Evolutionary conservation across 176 grass and related monocot species (phyloP), one percentile per base, ranked within the genome.

Genomic region (Thalia dealbata): DNA sequence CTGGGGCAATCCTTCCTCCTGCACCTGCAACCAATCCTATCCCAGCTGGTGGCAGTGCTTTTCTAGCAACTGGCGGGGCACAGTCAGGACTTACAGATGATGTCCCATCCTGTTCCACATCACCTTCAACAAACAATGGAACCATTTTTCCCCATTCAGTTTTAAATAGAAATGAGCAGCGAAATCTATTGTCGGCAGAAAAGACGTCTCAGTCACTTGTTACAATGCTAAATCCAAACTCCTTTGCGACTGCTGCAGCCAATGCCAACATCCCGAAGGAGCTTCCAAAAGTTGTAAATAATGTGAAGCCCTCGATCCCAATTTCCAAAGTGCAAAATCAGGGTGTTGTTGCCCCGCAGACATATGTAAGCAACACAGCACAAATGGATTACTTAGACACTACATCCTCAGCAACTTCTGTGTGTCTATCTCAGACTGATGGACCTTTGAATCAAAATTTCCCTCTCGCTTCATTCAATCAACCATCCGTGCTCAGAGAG

Each of bases 11-110:
- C 30, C 84, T 71, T 75, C 81, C 83, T 73, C 46, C 51, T 1
- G 79, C 73, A 22, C 43, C 79, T 54, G 64, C 71, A 13, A 61
- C 75, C 35, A 88, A 81, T 75, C 50, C 79, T 22, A 59, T 89
- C 32, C 56, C 83, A 22, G 80, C 81, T 85, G 71, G 44, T 83
- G 83, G 86, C 72, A 83, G 78, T 35, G 28, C 77, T 48, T 62
- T 85, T 64, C 63, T 82, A 18, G 32, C 73, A 26, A 64, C 52
- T 0, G 83, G 75, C 42, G 87, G 83, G 52, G 68, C 95, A 83
- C 95, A 88, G 63, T 99, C 95, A 64, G 95, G 75, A 27, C 64
- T 99, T 79, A 85, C 87, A 27, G 95, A 99, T 54, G 90, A 99
- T 74, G 67, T 91, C 13, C 95, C 88, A 70, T 93, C 90, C 77